Evolutionary conservation across 2,329 filamentous ascomycete genomes (phyloP).

Genomic region (Colletotrichum nymphaeae): DNA sequence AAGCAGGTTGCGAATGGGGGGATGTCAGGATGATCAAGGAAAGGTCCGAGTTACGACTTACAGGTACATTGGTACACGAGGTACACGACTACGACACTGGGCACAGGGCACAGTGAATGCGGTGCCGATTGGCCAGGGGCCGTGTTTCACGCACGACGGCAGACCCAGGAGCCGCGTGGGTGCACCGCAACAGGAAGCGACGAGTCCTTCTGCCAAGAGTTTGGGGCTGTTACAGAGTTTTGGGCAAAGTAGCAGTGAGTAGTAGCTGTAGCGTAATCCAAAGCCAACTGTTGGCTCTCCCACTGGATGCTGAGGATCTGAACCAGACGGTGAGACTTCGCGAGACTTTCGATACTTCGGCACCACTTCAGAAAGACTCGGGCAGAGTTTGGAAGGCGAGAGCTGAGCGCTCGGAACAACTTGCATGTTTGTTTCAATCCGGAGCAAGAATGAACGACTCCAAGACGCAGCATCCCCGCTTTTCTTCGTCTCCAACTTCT

Average conservation of each 20-base stretch:
- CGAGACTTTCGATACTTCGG: background rate
- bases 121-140: conserved; percentile 11
- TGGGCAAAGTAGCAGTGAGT: conserved; percentile 12
- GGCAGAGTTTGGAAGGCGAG: background rate
- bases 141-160: conserved; percentile 26
- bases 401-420: conserved; percentile 19
- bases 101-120: background rate
- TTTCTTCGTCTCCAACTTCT: conserved; percentile 21
- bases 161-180: conserved; percentile 21
- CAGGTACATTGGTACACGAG: no score
- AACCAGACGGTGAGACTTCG: background rate
- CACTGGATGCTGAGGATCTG: background rate
- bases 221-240: conserved; percentile 32
- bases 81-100: no score
- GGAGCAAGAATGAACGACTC: conserved; percentile 28
- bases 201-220: conserved; percentile 26
- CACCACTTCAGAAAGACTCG: background rate
- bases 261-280: conserved; percentile 16
- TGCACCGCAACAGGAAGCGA: conserved; percentile 19
- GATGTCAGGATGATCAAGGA: conserved; percentile 16
- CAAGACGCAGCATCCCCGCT: conserved; percentile 7
- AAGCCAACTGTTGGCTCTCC: background rate
- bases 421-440: conserved; percentile 30
- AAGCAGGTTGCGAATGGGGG: background rate
- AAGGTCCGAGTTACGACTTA: conserved; percentile 7